Evolutionary conservation across 83 land plant species (phyloP).

Genomic region (Picea engelmannii): DNA sequence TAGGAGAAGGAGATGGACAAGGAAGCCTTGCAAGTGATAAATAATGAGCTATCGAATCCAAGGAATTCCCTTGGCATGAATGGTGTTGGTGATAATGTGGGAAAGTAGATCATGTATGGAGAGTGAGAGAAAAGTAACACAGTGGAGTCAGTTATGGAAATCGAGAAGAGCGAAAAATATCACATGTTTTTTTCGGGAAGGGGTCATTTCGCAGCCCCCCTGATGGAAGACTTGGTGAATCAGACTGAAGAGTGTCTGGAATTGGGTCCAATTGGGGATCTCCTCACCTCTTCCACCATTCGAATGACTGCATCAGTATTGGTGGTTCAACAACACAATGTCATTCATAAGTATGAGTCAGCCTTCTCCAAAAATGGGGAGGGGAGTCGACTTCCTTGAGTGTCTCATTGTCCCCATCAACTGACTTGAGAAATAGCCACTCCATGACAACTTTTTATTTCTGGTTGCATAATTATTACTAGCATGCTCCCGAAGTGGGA

Average conservation of each 20-base stretch:
- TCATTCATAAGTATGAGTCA: slow-evolving; percentile 25
- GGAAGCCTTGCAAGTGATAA: neutral
- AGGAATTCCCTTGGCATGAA: too few species aligned
- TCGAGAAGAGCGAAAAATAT: slow-evolving; percentile 26
- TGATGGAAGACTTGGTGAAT: slow-evolving; percentile 29
- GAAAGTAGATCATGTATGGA: slow-evolving; percentile 23
- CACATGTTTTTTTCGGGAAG: slow-evolving; percentile 41
- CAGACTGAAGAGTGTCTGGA: slow-evolving; percentile 47
- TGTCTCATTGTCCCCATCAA: too few species aligned
- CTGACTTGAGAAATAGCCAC: too few species aligned
- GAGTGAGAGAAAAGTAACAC: slow-evolving; percentile 25
- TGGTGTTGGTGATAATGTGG: neutral
- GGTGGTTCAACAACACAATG: slow-evolving; percentile 55
- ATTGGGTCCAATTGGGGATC: slow-evolving; percentile 60
- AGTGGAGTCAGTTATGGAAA: slow-evolving; percentile 34
- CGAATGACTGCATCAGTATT: slow-evolving; percentile 30
- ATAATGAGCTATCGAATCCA: too few species aligned
- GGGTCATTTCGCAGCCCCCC: slow-evolving; percentile 11
- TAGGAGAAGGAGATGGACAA: slow-evolving; percentile 28
- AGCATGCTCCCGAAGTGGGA: too few species aligned
- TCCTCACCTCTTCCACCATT: slow-evolving; percentile 36
- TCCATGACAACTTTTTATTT: too few species aligned
- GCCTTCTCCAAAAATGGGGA: slow-evolving; percentile 29
- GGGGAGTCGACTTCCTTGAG: too few species aligned
- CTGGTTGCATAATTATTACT: too few species aligned